Evolutionary conservation across 768 basidiomycete species (phyloP), one percentile per base, ranked within the genome.

Genomic region (Tremella mesenterica): DNA sequence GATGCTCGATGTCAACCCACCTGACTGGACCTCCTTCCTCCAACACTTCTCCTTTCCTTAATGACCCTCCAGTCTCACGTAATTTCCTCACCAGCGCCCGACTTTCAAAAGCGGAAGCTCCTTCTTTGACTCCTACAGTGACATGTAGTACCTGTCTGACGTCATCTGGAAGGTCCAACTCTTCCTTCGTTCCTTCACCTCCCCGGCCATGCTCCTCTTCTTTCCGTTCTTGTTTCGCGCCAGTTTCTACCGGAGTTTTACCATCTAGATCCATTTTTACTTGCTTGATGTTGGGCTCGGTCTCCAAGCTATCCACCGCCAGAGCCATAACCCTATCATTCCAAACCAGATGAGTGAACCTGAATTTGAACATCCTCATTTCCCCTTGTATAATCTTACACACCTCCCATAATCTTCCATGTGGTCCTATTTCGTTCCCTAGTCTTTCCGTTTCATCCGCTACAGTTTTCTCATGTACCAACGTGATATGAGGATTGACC

Each of bases 301-400:
- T 58, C 33, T 44, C 54, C 10, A 95, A 55, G 44, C 81, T 77
- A 1, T 83, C 82, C 27, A 95, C 80, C 0, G 82, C 81, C 9
- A 86, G 65, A 1, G 86, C 84, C 87, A 96, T 89, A 6, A 89
- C 81, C 26, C 85, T 75, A 21, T 79, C 79, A 60, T 91, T 81
- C 81, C 85, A 90, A 10, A 91, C 73, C 12, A 93, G 71, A 20
- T 73, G 59, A 3, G 70, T 78, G 14, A 95, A 75, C 28, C 69
- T 76, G 59, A 85, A 82, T 20, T 75, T 73, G 72, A 88, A 86
- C 50, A 80, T 55, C 0, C 84, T 82, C 10, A 81, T 77, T 28
- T 56, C 54, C 18, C 56, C 52, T 9, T 78, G 68, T 21, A 87
- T 70, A 5, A 51, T 65, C 16, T 61, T 64, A 64, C 86, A 87